These are phyloP conservation scores for Mycena capillaripes DNA, from an alignment of 768 basidiomycete species.

Conservation along the genomic window DNA sequence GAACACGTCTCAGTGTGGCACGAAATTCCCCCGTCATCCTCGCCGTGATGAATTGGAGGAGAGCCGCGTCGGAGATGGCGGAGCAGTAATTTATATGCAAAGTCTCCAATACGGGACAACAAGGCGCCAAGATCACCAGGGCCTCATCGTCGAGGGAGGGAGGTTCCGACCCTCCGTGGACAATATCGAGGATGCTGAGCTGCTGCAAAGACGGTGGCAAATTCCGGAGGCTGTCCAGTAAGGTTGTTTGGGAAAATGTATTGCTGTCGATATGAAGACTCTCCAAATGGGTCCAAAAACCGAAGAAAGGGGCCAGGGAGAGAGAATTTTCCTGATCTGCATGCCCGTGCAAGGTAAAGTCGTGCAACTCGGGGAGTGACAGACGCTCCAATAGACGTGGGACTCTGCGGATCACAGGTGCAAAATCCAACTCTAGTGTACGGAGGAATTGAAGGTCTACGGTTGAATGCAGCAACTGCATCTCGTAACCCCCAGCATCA, in stretches of 20 bases:
- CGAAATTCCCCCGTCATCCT: not conserved
- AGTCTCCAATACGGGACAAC: not conserved
- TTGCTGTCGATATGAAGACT: not conserved
- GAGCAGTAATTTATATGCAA: not conserved
- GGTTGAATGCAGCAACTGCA: not conserved
- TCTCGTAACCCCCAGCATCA: not conserved
- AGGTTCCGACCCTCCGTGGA: too few relatives aligned
- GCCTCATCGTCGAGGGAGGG: not conserved
- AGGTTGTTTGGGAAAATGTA: not conserved
- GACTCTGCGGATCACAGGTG: too few relatives aligned
- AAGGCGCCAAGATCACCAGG: not conserved
- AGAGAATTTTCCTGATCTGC: too few relatives aligned
- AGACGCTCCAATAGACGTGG: not conserved
- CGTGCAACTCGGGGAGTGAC: not conserved
- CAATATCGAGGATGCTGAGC: not conserved
- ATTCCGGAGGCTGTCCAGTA: not conserved
- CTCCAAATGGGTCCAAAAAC: not conserved
- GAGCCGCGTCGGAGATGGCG: not conserved
- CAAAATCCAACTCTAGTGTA: not conserved
- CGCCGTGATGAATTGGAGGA: not conserved
- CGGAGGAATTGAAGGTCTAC: not conserved
- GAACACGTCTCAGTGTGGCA: not conserved
- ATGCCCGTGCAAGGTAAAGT: not conserved
- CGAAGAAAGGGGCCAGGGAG: not conserved
- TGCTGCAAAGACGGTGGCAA: not conserved